Base-by-base conservation (phyloP, 495 filamentous ascomycete species). In the Margaritispora aquatica region DNA sequence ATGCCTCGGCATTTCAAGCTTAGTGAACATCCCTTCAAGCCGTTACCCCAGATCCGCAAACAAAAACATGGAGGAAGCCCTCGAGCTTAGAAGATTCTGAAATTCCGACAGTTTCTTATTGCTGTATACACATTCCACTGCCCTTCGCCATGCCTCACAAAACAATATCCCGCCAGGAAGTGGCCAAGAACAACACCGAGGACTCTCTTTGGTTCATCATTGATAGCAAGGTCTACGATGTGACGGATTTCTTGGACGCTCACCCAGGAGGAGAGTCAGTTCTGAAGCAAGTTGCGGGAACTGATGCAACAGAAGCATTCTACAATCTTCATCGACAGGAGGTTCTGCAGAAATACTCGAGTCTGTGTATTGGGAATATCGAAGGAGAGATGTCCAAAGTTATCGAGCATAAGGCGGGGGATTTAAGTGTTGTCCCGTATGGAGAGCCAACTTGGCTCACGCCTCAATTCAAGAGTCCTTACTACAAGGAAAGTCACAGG, bases 311-410 rank as follows among this genome's bases (percentile, higher is more conserved):
- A 54, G 79, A 83, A 44, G 89, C 88, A 58, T 97, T 95, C 78
- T 94, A 96, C 71, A 92, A 92, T 70, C 88, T 97, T 38, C 92
- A 97, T 75, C 83, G 92, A 0, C 92, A 94, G 50, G 92, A 96
- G 73, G 91, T 94, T 1, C 81, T 94, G 2, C 70, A 82, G 55
- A 91, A 90, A 65, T 94, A 94, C 79, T 68, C 71, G 3, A 75
- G 81, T 62, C 80, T 94, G n/a, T 87, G 81, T 73, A 81, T 94
- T 61, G 90, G 90, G 62, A 86, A 82, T 11, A 69, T 96, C 64
- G 76, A 82, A 38, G 87, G 86, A 61, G 88, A 96, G 73, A 85
- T 79, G 57, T 82, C 89, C 34, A 81, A 88, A 65, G 81, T 94
- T 65, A 77, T 90, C 59, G 80, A 81, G n/a, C 86, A 82, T n/a